phyloP scores from a whole-genome alignment of 2,329 filamentous ascomycete species.

The Penicillium sp. region DNA sequence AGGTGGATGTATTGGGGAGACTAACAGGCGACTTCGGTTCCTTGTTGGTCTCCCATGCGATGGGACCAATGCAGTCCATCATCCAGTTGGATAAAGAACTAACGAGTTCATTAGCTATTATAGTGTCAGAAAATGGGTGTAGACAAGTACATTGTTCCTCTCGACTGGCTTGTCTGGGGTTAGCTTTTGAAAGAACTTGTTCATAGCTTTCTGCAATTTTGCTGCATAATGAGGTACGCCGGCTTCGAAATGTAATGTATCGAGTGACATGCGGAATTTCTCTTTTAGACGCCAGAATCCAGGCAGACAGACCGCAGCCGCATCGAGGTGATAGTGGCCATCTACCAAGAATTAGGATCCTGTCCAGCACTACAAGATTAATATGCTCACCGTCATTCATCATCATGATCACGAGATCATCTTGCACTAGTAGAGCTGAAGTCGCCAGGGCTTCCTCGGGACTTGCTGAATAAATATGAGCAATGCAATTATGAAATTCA shows the following conservation, averaged over 20 bases:
- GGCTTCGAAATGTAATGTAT: constrained; percentile 19
- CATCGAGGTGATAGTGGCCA: constrained; percentile 18
- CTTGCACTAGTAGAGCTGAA: constrained; percentile 10
- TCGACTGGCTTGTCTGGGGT: constrained; percentile 18
- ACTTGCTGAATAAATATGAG: background rate
- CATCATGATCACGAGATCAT: constrained; percentile 11
- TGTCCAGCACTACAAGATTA: background rate
- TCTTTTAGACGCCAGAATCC: constrained; percentile 20
- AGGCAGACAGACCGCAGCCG: constrained; percentile 14
- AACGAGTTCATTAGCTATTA: background rate
- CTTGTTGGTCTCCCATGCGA: constrained; percentile 21
- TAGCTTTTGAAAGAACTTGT: constrained; percentile 15
- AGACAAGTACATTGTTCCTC: constrained; percentile 13
- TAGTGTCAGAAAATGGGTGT: background rate
- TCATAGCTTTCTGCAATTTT: constrained; percentile 19
- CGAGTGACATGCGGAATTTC: constrained; percentile 22
- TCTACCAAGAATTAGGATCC: background rate
- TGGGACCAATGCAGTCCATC: constrained; percentile 24
- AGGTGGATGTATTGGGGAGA: background rate
- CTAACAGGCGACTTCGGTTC: constrained; percentile 19
- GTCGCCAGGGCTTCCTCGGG: constrained; percentile 9
- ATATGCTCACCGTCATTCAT: constrained; percentile 6
- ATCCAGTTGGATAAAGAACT: constrained; percentile 23
- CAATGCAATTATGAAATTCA: background rate
- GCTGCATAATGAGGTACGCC: constrained; percentile 18